Evolutionary conservation across 2,329 filamentous ascomycete genomes (phyloP).

Genomic region (Ceratocystis destructans): DNA sequence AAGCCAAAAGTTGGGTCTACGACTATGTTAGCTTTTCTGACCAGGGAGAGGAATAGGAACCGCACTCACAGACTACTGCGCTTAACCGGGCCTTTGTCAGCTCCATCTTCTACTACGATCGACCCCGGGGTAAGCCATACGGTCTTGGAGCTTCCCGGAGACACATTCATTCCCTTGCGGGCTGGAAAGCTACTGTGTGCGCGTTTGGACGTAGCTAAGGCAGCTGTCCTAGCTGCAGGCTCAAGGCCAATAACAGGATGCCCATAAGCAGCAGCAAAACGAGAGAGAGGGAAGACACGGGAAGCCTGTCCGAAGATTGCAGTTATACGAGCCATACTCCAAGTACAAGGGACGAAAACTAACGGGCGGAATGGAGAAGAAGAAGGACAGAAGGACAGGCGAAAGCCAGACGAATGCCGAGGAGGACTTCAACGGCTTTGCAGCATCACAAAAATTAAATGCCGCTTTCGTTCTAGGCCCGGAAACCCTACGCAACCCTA

Average conservation of each 20-base stretch:
- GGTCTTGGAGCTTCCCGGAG: background rate
- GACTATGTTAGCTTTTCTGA: background rate
- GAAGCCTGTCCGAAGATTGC: background rate
- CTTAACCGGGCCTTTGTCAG: background rate
- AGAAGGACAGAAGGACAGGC: no score
- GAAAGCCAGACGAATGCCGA: no score
- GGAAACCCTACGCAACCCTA: background rate
- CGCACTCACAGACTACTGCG: constrained; percentile 14
- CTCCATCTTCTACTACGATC: background rate
- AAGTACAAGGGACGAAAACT: no score
- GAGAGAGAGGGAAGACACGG: background rate
- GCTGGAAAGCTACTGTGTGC: background rate
- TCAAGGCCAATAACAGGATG: background rate
- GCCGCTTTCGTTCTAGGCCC: background rate
- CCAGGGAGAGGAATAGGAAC: background rate
- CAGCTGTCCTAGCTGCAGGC: background rate
- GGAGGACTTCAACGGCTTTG: no score
- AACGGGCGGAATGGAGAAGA: no score
- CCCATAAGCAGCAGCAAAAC: background rate
- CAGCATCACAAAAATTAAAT: background rate
- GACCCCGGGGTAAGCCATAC: background rate
- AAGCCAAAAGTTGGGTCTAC: constrained; percentile 17
- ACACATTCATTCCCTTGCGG: background rate
- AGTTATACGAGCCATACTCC: background rate
- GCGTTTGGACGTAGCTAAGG: background rate